Evolutionary conservation across 2,329 filamentous ascomycete genomes (phyloP).

Genomic region (Aspergillus chevalieri): DNA sequence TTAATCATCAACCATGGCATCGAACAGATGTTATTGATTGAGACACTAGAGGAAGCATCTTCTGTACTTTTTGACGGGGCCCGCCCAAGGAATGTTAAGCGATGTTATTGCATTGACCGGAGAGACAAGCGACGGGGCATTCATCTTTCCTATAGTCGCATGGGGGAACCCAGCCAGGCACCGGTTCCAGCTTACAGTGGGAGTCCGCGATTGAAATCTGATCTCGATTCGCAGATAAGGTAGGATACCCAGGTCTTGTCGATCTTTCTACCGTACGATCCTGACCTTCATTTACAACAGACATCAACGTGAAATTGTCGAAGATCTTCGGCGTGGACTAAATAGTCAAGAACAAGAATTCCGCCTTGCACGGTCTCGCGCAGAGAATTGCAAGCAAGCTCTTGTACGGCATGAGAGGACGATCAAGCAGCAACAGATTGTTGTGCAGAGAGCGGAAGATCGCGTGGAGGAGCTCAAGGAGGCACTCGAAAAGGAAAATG

Average conservation of each 20-base stretch:
- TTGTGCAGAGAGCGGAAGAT: conserved; percentile 56
- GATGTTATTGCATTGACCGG: conserved; percentile 59
- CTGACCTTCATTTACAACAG: neutral
- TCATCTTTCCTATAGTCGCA: conserved; percentile 49
- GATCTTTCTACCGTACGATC: neutral
- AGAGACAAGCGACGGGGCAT: conserved; percentile 59
- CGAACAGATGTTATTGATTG: conserved; percentile 77
- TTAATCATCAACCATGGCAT: conserved; percentile 77
- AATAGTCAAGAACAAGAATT: conserved; percentile 47
- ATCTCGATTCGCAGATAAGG: conserved; percentile 62
- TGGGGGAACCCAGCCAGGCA: conserved; percentile 45
- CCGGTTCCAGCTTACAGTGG: conserved; percentile 50
- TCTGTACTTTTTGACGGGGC: conserved; percentile 60
- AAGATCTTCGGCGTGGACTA: conserved; percentile 53
- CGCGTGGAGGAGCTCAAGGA: conserved; percentile 61
- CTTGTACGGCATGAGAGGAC: conserved; percentile 46
- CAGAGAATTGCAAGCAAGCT: conserved; percentile 46
- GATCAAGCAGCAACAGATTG: conserved; percentile 47
- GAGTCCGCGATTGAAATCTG: conserved; percentile 70
- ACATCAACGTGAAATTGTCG: conserved; percentile 42
- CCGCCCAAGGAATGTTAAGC: conserved; percentile 63
- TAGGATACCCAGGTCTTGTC: conserved; percentile 18
- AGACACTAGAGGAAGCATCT: conserved; percentile 60
- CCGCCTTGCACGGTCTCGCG: conserved; percentile 43
- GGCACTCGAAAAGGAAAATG: conserved; percentile 51